A percentile compares a stretch with the other conserved stretches of the same genome.
Evolutionary conservation across 208 protist species (phyloP).

Genomic region (Giardia muris): DNA sequence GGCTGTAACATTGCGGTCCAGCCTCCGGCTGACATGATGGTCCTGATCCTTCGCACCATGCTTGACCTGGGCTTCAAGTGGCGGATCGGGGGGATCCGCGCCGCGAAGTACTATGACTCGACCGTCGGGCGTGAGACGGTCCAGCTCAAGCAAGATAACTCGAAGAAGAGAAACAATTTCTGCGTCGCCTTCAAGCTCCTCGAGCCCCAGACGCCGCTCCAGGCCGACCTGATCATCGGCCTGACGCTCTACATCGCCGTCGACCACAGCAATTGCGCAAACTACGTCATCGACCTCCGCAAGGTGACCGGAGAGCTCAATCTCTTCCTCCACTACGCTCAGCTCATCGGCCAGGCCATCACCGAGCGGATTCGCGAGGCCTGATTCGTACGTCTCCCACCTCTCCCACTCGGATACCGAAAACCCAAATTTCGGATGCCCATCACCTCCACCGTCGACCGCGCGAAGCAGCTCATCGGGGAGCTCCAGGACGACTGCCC

Average conservation of each 20-base stretch:
- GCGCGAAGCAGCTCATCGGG: too few relatives aligned
- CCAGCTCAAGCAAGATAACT: neutral
- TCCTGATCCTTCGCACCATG: neutral
- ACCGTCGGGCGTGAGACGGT: neutral
- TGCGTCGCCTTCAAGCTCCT: neutral
- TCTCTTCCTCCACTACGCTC: constrained; percentile 6
- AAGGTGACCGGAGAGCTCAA: constrained; percentile 18
- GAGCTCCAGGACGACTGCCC: too few relatives aligned
- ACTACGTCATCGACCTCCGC: constrained; percentile 21
- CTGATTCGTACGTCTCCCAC: too few relatives aligned
- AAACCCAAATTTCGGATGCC: too few relatives aligned
- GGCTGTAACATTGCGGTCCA: neutral
- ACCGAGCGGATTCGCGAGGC: neutral
- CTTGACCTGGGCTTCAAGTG: neutral
- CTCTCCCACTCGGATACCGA: too few relatives aligned
- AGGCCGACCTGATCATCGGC: constrained; percentile 15
- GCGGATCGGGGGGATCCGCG: neutral
- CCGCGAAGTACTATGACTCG: constrained; percentile 25
- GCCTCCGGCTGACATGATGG: neutral
- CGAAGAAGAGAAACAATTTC: constrained; percentile 12
- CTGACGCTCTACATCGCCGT: neutral
- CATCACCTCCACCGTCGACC: too few relatives aligned
- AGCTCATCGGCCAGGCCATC: neutral
- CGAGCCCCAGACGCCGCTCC: neutral
- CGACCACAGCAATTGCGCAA: neutral